Conservation (phyloP, 305 asterid genomes). For the Fraxinus angustifolia region DNA sequence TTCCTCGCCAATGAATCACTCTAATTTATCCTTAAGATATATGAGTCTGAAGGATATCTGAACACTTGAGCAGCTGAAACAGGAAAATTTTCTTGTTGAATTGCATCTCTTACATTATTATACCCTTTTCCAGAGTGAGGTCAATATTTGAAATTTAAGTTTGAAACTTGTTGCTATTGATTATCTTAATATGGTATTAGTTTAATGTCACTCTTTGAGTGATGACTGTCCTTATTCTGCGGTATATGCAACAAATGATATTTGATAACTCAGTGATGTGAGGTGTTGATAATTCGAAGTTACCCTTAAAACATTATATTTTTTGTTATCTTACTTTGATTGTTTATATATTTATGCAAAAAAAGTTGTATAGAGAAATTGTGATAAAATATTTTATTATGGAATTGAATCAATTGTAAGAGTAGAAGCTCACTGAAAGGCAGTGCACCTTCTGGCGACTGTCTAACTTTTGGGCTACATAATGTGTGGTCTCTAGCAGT, state of each 20-base stretch:
- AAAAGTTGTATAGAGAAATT: background rate
- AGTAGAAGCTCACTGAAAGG: background rate
- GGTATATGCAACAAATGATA: background rate
- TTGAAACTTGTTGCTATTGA: background rate
- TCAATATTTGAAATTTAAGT: background rate
- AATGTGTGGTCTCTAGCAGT: background rate
- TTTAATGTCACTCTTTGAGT: background rate
- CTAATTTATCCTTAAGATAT: background rate
- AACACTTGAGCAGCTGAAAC: background rate
- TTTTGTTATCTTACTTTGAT: background rate
- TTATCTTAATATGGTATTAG: background rate
- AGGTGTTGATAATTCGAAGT: background rate
- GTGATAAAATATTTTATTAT: background rate
- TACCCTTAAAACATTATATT: background rate
- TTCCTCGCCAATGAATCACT: background rate
- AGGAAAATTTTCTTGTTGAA: background rate
- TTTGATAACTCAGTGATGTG: background rate
- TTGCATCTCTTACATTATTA: background rate
- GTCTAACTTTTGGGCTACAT: background rate
- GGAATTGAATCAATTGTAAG: background rate
- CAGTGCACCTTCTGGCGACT: background rate
- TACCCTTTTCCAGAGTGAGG: background rate
- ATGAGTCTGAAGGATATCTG: background rate
- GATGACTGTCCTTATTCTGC: background rate
- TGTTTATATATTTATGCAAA: background rate